phyloP scores from a whole-genome alignment of 306 rosid genomes.

The Lathyrus tuberosus region DNA sequence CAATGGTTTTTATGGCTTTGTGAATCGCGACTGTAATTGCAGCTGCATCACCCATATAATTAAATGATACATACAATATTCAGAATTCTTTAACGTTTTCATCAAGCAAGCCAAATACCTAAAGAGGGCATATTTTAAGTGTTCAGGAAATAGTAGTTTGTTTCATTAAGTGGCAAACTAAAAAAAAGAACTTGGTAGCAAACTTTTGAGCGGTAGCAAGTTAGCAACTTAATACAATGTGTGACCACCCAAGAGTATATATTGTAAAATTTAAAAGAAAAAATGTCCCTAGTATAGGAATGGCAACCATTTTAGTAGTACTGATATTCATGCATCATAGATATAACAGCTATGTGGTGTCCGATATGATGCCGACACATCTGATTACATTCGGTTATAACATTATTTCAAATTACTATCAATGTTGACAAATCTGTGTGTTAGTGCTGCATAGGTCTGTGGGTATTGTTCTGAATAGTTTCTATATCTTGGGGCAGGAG shows the following conservation, averaged over 20 bases:
- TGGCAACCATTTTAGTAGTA: background rate
- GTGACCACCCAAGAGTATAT: background rate
- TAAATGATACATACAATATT: background rate
- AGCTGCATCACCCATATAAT: background rate
- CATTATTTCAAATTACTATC: too few species aligned
- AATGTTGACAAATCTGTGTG: too few species aligned
- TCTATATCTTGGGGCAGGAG: too few species aligned
- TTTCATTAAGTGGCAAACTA: background rate
- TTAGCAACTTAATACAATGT: background rate
- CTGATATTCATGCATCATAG: background rate
- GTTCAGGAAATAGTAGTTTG: background rate
- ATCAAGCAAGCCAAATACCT: background rate
- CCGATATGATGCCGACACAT: too few species aligned
- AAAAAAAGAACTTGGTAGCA: background rate
- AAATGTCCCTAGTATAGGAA: background rate
- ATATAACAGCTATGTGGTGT: background rate
- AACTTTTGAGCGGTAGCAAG: background rate
- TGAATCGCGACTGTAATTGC: background rate
- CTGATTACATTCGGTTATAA: too few species aligned
- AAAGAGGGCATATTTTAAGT: background rate
- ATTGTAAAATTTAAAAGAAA: background rate
- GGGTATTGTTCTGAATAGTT: too few species aligned
- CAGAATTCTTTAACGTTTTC: background rate
- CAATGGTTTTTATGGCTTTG: background rate
- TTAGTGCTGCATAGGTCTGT: too few species aligned